Percentiles rank a stretch among this genome's conserved stretches.
phyloP scores from a whole-genome alignment of 2,329 filamentous ascomycete species.

The Aotearoamyces nothofagi region DNA sequence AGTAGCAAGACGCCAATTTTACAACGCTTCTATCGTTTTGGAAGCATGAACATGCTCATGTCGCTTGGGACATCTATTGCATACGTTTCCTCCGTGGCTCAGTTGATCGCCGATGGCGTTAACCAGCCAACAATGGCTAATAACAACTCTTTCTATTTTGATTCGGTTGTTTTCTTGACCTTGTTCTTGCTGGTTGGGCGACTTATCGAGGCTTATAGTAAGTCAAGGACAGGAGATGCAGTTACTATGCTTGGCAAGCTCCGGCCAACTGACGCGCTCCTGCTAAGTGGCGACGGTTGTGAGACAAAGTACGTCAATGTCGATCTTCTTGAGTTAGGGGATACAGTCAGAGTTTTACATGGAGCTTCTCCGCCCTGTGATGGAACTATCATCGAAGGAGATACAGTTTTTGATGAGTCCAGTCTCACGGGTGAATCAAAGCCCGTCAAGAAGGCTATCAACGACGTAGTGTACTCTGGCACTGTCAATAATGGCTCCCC shows the following conservation, averaged over 20 bases:
- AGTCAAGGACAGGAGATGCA: conserved; percentile 77
- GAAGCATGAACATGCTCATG: conserved; percentile 93
- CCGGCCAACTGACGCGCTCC: conserved; percentile 58
- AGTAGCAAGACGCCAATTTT: conserved; percentile 59
- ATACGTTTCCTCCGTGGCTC: conserved; percentile 67
- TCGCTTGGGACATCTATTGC: conserved; percentile 79
- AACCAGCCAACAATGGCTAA: conserved; percentile 21
- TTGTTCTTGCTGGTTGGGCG: conserved; percentile 66
- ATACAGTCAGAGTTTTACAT: conserved; percentile 59
- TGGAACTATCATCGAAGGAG: conserved; percentile 47
- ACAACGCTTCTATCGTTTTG: conserved; percentile 77
- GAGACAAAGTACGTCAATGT: conserved; percentile 22
- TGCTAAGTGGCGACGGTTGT: conserved; percentile 31
- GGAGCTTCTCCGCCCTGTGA: conserved; percentile 79
- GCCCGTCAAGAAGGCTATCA: conserved; percentile 44
- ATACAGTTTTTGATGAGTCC: conserved; percentile 71
- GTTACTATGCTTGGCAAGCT: conserved; percentile 67
- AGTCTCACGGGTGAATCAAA: conserved; percentile 72
- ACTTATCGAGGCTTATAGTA: conserved; percentile 80
- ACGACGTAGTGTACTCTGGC: conserved; percentile 54
- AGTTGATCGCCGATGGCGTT: conserved; percentile 52
- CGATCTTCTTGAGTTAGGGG: conserved; percentile 54
- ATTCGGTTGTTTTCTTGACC: conserved; percentile 83
- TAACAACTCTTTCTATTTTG: conserved; percentile 59
- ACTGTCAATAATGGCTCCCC: conserved; percentile 58